These are phyloP conservation scores for Acanthamoeba culbertsoni DNA, from an alignment of 208 protist genomes.

Conservation along the genomic window DNA sequence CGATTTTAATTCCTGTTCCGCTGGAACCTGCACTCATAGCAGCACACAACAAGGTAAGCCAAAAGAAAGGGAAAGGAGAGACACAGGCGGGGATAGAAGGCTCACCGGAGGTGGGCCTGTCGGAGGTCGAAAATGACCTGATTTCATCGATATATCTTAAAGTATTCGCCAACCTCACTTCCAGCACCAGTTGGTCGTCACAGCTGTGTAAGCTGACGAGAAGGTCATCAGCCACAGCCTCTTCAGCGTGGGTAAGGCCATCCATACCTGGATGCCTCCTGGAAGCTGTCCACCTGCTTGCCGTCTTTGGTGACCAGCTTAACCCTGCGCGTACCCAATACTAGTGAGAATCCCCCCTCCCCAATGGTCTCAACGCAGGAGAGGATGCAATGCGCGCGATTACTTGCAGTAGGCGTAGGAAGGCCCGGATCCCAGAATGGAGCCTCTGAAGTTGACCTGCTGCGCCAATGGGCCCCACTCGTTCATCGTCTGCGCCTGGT, in stretches of 20 bases:
- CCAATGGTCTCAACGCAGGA: not conserved
- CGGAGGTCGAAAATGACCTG: not conserved
- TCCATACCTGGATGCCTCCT: not conserved
- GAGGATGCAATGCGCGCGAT: not conserved
- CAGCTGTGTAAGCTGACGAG: not conserved
- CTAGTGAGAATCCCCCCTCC: not conserved
- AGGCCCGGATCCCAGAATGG: not conserved
- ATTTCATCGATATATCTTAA: not conserved
- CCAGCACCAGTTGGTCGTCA: too few species aligned
- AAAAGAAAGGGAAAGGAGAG: not conserved
- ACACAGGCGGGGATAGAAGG: not conserved
- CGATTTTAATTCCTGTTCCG: not conserved
- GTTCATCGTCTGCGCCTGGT: not conserved
- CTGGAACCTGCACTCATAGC: not conserved
- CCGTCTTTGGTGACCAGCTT: not conserved
- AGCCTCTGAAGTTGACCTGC: not conserved
- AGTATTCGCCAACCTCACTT: too few species aligned
- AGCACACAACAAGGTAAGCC: too few species aligned
- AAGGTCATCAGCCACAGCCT: not conserved
- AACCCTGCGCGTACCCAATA: not conserved
- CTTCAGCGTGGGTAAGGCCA: not conserved
- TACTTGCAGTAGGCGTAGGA: slow-evolving; percentile 7
- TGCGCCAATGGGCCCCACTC: not conserved
- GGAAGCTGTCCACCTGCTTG: not conserved
- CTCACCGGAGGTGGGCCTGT: not conserved